Base-by-base conservation (phyloP, 2,329 filamentous ascomycete species). In the Nothophoma quercina region DNA sequence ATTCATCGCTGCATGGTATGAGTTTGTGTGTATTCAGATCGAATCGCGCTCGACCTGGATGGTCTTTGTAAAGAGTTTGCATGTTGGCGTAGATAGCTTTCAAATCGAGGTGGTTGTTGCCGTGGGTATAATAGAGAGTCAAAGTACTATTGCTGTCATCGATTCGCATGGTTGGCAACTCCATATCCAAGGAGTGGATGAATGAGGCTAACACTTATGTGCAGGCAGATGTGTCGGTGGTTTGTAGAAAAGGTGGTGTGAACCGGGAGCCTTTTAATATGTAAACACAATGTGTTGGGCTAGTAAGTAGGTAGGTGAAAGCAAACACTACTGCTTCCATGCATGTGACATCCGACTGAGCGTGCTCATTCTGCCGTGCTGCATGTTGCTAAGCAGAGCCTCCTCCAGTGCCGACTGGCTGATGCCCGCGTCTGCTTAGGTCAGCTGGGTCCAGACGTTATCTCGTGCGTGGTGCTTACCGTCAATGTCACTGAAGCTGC, bases 401-500 rank as follows among this genome's bases (percentile, higher is more conserved):
- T 93, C 90, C 70, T 93, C 90, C 48, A 93, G 77, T 3, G 90
- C 90, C 13, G 88, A 91, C 70, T 92, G 89, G 22, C 90, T 92
- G 13, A 93, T 87, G 15, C 89, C 91, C 15, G 88, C 86, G 79
- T 93, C 90, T 90, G 16, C 26, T 15, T 25, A 30, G 40, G 56
- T 58, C 49, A 49, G 56, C 28, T 44, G 47, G 22, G 34, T 21
- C 29, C 22, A 28, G n/a, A n/a, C n/a, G n/a, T n/a, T 6, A 23
- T 25, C 6, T 28, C n/a, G n/a, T n/a, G n/a, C n/a, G n/a, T 12
- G 33, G 30, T 32, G 65, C 68, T 60, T 72, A 83, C 89, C 89
- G 70, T 93, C 90, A 34, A 96, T 81, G 76, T 95, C 91, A 73
- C 89, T 93, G 65, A 91, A 95, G 64, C 89, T 93, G 71, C 90